Conservation (phyloP, 305 asterid species). For the Fraxinus baroniana region DNA sequence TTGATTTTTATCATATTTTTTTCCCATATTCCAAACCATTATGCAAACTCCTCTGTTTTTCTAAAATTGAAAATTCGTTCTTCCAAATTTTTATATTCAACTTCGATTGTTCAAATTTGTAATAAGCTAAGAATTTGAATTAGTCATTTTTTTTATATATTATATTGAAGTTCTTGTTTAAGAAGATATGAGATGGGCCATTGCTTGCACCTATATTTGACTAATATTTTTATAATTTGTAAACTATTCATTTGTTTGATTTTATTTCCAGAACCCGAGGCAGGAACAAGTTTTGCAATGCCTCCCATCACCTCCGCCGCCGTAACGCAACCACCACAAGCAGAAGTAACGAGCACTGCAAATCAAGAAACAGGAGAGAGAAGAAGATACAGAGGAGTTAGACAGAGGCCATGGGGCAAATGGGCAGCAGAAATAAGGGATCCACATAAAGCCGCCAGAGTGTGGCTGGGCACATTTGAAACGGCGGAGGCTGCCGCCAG, state of each 20-base stretch:
- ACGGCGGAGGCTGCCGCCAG: slow-evolving; percentile 94
- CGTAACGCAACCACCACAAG: slow-evolving; percentile 22
- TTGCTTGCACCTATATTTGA: background rate
- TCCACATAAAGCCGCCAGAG: slow-evolving; percentile 94
- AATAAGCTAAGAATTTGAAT: slow-evolving; percentile 35
- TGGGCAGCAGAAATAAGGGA: slow-evolving; percentile 98
- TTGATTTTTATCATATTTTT: background rate
- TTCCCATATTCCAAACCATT: background rate
- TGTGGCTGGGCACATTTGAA: slow-evolving; percentile 95
- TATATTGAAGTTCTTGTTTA: background rate
- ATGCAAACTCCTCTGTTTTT: slow-evolving; percentile 32
- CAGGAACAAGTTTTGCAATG: slow-evolving; percentile 25
- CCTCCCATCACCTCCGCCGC: slow-evolving; percentile 22
- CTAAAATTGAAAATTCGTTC: slow-evolving; percentile 2
- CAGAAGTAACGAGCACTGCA: slow-evolving; percentile 29
- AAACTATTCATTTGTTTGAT: too few relatives aligned
- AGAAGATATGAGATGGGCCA: background rate
- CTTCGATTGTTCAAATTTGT: slow-evolving; percentile 21
- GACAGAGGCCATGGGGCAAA: slow-evolving; percentile 98
- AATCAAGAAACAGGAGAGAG: slow-evolving; percentile 52
- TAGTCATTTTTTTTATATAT: slow-evolving; percentile 5
- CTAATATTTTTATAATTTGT: slow-evolving; percentile 12
- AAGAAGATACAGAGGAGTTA: slow-evolving; percentile 81
- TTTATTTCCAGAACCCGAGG: slow-evolving; percentile 34
- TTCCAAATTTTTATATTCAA: background rate